phyloP scores from a whole-genome alignment of 2,329 filamentous ascomycete species.

The Talaromyces sp. region DNA sequence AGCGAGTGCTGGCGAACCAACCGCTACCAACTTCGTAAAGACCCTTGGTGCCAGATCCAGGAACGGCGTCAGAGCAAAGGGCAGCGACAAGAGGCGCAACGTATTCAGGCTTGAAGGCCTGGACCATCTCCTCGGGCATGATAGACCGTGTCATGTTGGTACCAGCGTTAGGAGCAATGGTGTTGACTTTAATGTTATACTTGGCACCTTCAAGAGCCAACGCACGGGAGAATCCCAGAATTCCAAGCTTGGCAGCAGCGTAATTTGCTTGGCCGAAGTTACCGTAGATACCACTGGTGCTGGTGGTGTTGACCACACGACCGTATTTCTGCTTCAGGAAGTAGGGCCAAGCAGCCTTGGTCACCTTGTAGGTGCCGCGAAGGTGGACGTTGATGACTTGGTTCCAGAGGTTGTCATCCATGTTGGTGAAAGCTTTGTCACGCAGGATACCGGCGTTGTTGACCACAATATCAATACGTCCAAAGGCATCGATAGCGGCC shows the following conservation, averaged over 20 bases:
- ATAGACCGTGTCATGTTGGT: conserved; percentile 92
- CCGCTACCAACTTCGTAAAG: conserved; percentile 94
- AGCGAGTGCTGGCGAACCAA: conserved; percentile 86
- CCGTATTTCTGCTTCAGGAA: conserved; percentile 99
- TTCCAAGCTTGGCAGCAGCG: conserved; percentile 82
- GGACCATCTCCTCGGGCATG: conserved; percentile 93
- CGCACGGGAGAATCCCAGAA: conserved; percentile 89
- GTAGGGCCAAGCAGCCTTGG: conserved; percentile 95
- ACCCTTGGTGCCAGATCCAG: conserved; percentile 73
- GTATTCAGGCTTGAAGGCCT: conserved; percentile 98
- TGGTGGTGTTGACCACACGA: conserved; percentile 92
- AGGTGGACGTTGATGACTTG: conserved; percentile 88
- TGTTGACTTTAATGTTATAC: conserved; percentile 98
- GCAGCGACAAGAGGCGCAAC: conserved; percentile 88
- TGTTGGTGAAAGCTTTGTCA: conserved; percentile 96
- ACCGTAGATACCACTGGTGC: conserved; percentile 94
- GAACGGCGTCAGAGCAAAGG: conserved; percentile 80
- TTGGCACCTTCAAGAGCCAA: conserved; percentile 89
- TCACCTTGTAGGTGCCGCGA: conserved; percentile 90
- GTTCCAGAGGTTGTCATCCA: conserved; percentile 93
- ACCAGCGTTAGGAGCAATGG: conserved; percentile 93
- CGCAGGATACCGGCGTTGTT: conserved; percentile 98
- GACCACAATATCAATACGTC: conserved; percentile 88
- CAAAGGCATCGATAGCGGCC: conserved; percentile 86
- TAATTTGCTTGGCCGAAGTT: conserved; percentile 99